Evolutionary conservation across 2,329 filamentous ascomycete genomes (phyloP), one percentile per base, ranked within the genome.

Genomic region (Aplosporella prunicola): DNA sequence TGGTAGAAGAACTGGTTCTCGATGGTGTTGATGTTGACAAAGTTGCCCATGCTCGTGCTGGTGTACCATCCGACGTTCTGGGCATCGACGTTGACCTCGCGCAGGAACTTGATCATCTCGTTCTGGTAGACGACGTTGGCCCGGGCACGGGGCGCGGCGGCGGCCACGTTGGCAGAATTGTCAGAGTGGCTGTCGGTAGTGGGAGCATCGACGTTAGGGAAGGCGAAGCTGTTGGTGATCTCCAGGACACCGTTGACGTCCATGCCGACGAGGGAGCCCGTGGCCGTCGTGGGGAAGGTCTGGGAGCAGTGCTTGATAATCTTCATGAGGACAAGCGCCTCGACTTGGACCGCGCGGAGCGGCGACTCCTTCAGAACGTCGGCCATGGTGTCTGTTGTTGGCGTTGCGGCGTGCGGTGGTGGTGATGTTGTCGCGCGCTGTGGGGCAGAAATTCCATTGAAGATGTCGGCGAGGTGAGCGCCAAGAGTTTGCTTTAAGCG

Each of bases 51-150:
- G 63, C 87, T 94, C 46, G 88, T 86, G 68, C 87, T 95, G 42
- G 87, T 95, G 69, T 98, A 98, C 88, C 88, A 98, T 54, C 91
- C 91, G 43, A 93, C 86, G 55, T 86, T 93, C 71, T 96, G 94
- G 48, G 91, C 91, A 62, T 98, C 91, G 43, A 96, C 84, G 62
- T 96, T 98, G 56, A 98, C 91, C 66, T 96, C 91, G 61, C 89
- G 82, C 46, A 96, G 69, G 63, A 91, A 87, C 57, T 87, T 83
- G 64, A 98, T 89, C 89, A 96, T 96, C 65, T 98, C 91, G 48
- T 78, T 80, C 68, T 94, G 85, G 67, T 98, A 96, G 51, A 72
- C 66, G 15, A 80, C 72, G 63, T 93, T 95, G 55, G 82, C 76
- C 71, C 96, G 96, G 48, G 88, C 82, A 50, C 91, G 81, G 47